Evolutionary conservation across 441 rosid genomes (phyloP), one percentile per base, ranked within the genome.

Genomic region (Kokia cookei): DNA sequence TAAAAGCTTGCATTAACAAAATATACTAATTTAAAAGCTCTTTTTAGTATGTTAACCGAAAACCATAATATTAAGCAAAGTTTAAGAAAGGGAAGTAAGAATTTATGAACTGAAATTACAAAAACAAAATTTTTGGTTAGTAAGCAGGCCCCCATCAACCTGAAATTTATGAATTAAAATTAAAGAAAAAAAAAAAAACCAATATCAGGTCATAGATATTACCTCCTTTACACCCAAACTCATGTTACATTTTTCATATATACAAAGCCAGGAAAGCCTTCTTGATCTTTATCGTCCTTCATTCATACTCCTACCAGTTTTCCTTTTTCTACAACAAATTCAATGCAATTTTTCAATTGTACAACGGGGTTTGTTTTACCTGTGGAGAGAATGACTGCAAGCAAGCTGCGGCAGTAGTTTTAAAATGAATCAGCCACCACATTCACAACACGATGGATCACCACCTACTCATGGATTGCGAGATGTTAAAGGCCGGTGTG

Each of bases 171-270:
- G 70, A 32, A 32, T 4, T 32, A 32, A 32, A 32, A 32, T 32
- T 32, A 32, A 32, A 32, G 37, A 6, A 1, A 32, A 32, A 32
- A 32, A 32, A 32, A 32, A 4, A 32, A 32, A 32, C 6, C 60
- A 67, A 71, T 48, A 81, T 68, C 67, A 72, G 81, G 78, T 72
- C 55, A 76, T 43, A 17, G 51, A 63, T 67, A 57, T 47, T 53
- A 66, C 75, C 26, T 53, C 22, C 84, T 79, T 82, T 85, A 84
- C 86, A 87, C 78, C 83, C 80, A 80, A 73, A 68, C 79, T 79
- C 77, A 65, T 73, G 88, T 82, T 82, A 78, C 87, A 81, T 54
- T 76, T 47, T 69, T 70, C 50, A 70, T 73, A 78, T 85, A 61
- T 81, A 84, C 84, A 84, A 37, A 32, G 37, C 37, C 37, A 32